These are phyloP conservation scores for Steccherinum ochraceum DNA, from an alignment of 768 basidiomycete species.

Conservation along the genomic window DNA sequence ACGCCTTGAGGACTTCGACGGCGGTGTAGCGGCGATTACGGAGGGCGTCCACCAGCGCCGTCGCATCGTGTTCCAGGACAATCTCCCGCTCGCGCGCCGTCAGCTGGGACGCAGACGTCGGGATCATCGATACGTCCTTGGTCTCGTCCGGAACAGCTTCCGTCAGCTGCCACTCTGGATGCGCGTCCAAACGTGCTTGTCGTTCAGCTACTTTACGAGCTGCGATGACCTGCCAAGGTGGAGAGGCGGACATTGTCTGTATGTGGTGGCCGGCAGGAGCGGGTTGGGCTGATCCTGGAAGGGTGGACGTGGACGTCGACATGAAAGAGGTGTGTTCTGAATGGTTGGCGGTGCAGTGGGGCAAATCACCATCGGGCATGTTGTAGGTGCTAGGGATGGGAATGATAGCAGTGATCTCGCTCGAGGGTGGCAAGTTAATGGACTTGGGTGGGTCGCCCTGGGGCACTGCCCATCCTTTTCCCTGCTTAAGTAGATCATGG, in stretches of 20 bases:
- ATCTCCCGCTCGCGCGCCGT: constrained; percentile 25
- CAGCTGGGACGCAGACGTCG: constrained; percentile 23
- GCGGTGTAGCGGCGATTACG: constrained; percentile 24
- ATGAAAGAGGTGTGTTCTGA: neutral
- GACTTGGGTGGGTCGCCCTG: neutral
- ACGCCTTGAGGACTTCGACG: constrained; percentile 29
- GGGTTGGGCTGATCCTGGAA: neutral
- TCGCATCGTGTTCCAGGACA: constrained; percentile 25
- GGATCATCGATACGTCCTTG: constrained; percentile 23
- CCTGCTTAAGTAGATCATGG: neutral
- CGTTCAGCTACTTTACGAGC: constrained; percentile 21
- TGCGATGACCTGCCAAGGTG: constrained; percentile 10
- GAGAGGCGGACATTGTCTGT: neutral
- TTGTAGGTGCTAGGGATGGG: neutral
- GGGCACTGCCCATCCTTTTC: neutral
- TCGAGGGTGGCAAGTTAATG: neutral
- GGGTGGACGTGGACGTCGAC: neutral
- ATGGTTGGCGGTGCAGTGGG: constrained; percentile 1
- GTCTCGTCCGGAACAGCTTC: constrained; percentile 11
- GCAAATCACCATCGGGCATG: constrained; percentile 12
- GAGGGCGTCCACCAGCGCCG: constrained; percentile 23
- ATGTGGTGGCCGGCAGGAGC: too few relatives aligned
- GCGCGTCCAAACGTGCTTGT: constrained; percentile 17
- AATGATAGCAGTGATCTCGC: neutral
- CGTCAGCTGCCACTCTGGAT: constrained; percentile 23